phyloP scores from a whole-genome alignment of 1,284 basidiomycete species.

The Pyrrhoderma lamaoense region DNA sequence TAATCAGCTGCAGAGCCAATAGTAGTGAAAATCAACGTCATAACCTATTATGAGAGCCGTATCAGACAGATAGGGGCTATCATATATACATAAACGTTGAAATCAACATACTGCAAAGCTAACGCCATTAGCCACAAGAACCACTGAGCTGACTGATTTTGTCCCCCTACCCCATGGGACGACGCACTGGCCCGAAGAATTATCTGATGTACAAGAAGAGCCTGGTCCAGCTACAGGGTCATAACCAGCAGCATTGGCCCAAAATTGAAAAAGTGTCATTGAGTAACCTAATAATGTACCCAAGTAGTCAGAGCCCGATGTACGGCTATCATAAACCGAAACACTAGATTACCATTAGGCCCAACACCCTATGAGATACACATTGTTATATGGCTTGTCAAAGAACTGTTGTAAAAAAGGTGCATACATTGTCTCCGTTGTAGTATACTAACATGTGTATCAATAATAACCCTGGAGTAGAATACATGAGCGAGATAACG shows the following conservation, averaged over 20 bases:
- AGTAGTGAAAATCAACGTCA: constrained; percentile 75
- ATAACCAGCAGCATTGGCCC: constrained; percentile 60
- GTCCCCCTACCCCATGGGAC: constrained; percentile 65
- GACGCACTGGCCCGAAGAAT: constrained; percentile 62
- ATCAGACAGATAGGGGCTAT: neutral
- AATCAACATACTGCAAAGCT: constrained; percentile 56
- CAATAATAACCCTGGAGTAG: constrained; percentile 36
- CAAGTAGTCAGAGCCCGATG: neutral
- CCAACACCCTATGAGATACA: constrained; percentile 21
- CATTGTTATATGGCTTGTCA: neutral
- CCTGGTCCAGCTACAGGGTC: constrained; percentile 61
- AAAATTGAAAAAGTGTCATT: constrained; percentile 65
- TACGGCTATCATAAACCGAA: neutral
- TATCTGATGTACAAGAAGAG: constrained; percentile 47
- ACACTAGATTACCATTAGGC: constrained; percentile 20
- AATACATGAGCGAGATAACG: constrained; percentile 20
- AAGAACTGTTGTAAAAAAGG: neutral
- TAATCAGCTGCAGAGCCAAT: constrained; percentile 80
- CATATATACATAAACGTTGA: constrained; percentile 4
- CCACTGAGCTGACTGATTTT: constrained; percentile 65
- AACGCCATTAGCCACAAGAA: constrained; percentile 68
- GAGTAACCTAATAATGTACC: constrained; percentile 37
- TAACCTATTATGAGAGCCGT: constrained; percentile 36
- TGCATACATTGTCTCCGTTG: constrained; percentile 21
- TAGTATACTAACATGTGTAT: constrained; percentile 19